phyloP scores from a whole-genome alignment of 176 grass and related monocot species.

The Alopecurus myosuroides region DNA sequence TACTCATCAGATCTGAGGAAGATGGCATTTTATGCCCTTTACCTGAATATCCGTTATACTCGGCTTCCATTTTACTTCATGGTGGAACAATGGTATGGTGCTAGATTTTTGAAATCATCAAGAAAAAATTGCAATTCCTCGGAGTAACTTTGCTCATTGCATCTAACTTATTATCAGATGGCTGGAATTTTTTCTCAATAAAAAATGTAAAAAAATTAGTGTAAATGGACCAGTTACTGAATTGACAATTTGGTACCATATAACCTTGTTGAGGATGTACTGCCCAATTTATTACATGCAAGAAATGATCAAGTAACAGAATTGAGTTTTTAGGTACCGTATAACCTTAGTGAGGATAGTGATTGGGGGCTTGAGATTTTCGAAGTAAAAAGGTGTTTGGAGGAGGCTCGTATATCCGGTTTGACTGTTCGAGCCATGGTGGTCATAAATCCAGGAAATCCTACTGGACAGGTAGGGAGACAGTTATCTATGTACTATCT shows the following conservation, averaged over 20 bases:
- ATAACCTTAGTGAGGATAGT: too few relatives aligned
- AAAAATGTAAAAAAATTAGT: neutral
- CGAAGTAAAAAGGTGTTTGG: too few relatives aligned
- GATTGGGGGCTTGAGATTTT: too few relatives aligned
- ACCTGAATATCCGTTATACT: constrained; percentile 72
- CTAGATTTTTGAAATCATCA: neutral
- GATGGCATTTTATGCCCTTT: constrained; percentile 74
- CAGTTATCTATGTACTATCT: neutral
- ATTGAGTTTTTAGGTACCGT: too few relatives aligned
- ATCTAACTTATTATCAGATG: neutral
- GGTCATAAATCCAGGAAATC: too few relatives aligned
- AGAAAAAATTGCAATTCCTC: neutral
- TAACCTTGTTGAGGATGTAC: constrained; percentile 51
- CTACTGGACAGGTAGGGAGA: too few relatives aligned
- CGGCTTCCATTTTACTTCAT: constrained; percentile 65
- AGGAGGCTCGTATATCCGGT: too few relatives aligned
- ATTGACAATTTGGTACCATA: constrained; percentile 18
- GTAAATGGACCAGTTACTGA: neutral
- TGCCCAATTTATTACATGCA: too few relatives aligned
- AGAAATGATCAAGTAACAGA: too few relatives aligned
- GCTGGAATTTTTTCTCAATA: neutral
- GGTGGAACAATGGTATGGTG: constrained; percentile 65
- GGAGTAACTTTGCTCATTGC: neutral
- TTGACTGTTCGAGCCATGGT: too few relatives aligned
- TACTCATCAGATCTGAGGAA: constrained; percentile 65